These are phyloP conservation scores for Fusarium keratoplasticum DNA, from an alignment of 2,329 filamentous ascomycete species.

Conservation along the genomic window DNA sequence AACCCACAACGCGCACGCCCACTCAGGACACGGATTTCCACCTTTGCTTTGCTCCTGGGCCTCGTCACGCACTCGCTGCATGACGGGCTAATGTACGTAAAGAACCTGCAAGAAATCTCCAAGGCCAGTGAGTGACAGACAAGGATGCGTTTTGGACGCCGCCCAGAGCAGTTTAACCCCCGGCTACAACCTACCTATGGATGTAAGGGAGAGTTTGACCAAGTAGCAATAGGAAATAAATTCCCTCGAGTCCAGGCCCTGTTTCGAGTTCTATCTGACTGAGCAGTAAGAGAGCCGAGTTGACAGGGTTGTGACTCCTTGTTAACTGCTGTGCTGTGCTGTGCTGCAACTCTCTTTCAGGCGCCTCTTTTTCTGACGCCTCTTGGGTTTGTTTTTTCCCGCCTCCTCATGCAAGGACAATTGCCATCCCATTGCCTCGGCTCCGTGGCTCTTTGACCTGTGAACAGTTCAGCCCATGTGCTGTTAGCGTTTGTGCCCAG, in stretches of 20 bases:
- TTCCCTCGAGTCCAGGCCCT: slow-evolving; percentile 13
- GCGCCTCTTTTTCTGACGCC: not conserved
- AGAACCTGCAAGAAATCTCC: slow-evolving; percentile 7
- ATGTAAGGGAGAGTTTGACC: not conserved
- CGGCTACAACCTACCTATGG: not conserved
- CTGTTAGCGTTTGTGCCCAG: slow-evolving; percentile 4
- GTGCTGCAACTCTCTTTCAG: not conserved
- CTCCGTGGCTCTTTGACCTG: slow-evolving; percentile 11
- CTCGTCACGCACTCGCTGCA: not conserved
- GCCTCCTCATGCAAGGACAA: not conserved
- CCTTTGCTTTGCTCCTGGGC: not conserved
- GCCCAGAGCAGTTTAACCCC: not conserved
- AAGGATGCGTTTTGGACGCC: not conserved
- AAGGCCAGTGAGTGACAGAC: slow-evolving; percentile 7
- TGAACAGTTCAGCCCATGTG: slow-evolving; percentile 4
- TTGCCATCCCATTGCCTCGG: slow-evolving; percentile 5
- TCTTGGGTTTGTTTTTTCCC: slow-evolving; percentile 9
- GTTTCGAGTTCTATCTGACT: slow-evolving; percentile 12
- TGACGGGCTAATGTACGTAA: slow-evolving; percentile 6
- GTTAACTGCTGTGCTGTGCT: not conserved
- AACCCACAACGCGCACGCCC: not conserved
- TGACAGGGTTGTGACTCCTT: slow-evolving; percentile 32
- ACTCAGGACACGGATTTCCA: not conserved
- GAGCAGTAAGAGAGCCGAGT: slow-evolving; percentile 12
- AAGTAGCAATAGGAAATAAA: not conserved